These are phyloP conservation scores for Allium sativum DNA, from an alignment of 106 monocot genomes.

Conservation along the genomic window DNA sequence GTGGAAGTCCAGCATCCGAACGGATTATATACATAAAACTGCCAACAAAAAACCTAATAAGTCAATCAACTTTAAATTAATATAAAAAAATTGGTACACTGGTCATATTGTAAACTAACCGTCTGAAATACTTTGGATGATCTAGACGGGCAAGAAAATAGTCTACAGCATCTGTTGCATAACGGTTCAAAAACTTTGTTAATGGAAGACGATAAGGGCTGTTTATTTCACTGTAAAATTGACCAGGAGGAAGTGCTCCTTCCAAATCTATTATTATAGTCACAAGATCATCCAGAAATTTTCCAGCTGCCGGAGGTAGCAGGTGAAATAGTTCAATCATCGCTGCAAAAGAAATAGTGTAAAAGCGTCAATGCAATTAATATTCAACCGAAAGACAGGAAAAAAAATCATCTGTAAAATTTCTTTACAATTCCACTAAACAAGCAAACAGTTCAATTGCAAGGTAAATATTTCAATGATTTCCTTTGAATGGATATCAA, in stretches of 20 bases:
- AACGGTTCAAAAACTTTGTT: constrained; percentile 90
- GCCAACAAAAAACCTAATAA: constrained; percentile 15
- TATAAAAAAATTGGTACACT: background rate
- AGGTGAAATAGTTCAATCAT: constrained; percentile 99
- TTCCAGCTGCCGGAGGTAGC: constrained; percentile 96
- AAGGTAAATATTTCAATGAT: too few species aligned
- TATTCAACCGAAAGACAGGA: too few species aligned
- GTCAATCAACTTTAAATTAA: background rate
- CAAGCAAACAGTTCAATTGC: too few species aligned
- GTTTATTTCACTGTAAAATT: constrained; percentile 98
- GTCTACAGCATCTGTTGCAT: constrained; percentile 81
- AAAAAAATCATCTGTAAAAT: too few species aligned
- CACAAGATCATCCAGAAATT: constrained; percentile 94
- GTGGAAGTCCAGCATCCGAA: constrained; percentile 75
- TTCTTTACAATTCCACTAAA: too few species aligned
- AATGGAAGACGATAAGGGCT: constrained; percentile 92
- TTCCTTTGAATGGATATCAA: too few species aligned
- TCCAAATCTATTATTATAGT: constrained; percentile 92
- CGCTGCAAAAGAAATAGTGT: constrained; percentile 33
- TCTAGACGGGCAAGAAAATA: constrained; percentile 89
- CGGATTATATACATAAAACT: constrained; percentile 93
- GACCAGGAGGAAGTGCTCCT: constrained; percentile 80
- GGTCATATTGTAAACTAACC: constrained; percentile 23
- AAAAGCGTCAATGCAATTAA: background rate
- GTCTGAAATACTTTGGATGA: constrained; percentile 83